Evolutionary conservation across 2,329 filamentous ascomycete genomes (phyloP).

Genomic region (Basipetospora chlamydospora): DNA sequence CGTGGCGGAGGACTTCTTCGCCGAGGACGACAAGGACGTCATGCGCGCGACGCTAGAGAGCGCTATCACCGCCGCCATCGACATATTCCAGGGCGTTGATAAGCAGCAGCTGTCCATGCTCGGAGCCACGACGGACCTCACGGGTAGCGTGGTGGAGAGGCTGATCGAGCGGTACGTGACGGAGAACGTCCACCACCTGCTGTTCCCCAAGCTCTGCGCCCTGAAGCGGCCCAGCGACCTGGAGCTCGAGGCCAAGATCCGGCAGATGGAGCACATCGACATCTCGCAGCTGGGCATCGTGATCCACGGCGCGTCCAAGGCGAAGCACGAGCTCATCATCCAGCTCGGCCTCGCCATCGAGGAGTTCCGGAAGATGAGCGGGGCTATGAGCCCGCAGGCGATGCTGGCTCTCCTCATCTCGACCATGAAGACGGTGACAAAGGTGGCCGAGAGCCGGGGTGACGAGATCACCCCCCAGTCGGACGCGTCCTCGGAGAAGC

Average conservation of each 20-base stretch:
- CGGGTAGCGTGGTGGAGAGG: conserved; percentile 79
- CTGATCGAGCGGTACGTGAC: conserved; percentile 90
- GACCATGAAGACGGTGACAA: conserved; percentile 73
- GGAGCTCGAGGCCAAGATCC: conserved; percentile 77
- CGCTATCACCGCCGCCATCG: conserved; percentile 83
- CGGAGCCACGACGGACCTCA: conserved; percentile 84
- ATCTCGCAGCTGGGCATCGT: conserved; percentile 86
- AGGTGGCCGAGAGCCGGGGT: conserved; percentile 21
- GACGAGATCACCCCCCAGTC: conserved; percentile 15
- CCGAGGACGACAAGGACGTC: conserved; percentile 80
- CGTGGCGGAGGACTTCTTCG: conserved; percentile 51
- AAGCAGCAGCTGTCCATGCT: conserved; percentile 87
- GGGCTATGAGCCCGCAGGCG: conserved; percentile 67
- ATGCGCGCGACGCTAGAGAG: conserved; percentile 84
- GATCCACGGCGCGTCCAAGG: conserved; percentile 62
- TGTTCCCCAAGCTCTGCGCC: conserved; percentile 71
- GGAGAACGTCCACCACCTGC: conserved; percentile 79
- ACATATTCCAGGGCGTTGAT: conserved; percentile 89
- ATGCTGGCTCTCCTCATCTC: conserved; percentile 72
- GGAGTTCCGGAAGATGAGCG: conserved; percentile 73
- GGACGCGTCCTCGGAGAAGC: conserved; percentile 39
- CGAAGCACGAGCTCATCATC: conserved; percentile 67
- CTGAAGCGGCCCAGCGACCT: conserved; percentile 70
- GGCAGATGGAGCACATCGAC: conserved; percentile 86
- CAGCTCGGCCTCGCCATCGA: conserved; percentile 69